Evolutionary conservation across 345 rosid genomes (phyloP).

Genomic region (Excoecaria cochinchinensis): DNA sequence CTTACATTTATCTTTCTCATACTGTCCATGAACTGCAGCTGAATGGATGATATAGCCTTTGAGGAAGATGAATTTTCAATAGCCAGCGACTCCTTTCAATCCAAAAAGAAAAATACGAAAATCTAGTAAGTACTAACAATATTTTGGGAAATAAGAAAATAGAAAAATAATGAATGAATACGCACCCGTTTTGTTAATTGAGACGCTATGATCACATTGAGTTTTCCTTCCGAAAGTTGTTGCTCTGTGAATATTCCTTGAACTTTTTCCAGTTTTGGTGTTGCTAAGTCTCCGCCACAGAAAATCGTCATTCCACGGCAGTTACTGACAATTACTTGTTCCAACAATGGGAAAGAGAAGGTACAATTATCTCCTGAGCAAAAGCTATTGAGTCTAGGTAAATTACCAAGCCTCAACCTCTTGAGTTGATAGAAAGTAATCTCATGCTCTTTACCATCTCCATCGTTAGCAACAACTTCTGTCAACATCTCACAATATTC

Average conservation of each 20-base stretch:
- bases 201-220: no score
- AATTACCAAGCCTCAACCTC: neutral
- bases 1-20: neutral
- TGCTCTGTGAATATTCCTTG: neutral
- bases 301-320: neutral
- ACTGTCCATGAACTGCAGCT: neutral
- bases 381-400: slow-evolving; percentile 4
- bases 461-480: slow-evolving; percentile 8
- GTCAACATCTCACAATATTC: slow-evolving; percentile 4
- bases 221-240: neutral
- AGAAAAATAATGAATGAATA: neutral
- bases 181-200: neutral
- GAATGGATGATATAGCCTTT: neutral
- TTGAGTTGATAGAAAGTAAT: slow-evolving; percentile 7
- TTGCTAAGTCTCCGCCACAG: neutral
- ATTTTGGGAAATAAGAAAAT: no score
- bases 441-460: neutral
- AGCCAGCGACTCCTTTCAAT: neutral
- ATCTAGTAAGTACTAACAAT: neutral
- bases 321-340: neutral
- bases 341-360: neutral
- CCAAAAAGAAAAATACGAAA: neutral
- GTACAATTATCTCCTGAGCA: neutral
- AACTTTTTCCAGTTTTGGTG: neutral
- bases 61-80: neutral